A percentile compares a stretch with the other conserved stretches of the same genome.
Conservation (phyloP, 1,284 basidiomycete species). For the Sporisorium iseilematis-ciliati region DNA sequence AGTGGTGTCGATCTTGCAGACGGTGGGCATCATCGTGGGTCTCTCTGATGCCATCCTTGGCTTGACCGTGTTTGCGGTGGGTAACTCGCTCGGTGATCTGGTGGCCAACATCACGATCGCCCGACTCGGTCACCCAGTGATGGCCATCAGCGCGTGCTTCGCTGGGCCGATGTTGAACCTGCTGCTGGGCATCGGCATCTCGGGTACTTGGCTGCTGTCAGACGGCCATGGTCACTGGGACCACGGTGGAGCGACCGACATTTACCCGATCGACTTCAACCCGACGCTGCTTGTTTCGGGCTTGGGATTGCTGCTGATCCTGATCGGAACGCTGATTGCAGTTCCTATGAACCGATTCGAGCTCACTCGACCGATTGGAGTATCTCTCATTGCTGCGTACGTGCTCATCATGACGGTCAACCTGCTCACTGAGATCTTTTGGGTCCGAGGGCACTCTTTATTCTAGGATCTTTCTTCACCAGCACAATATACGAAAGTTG, state of each 20-base stretch:
- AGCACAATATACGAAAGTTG: neutral
- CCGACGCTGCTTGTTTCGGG: constrained; percentile 86
- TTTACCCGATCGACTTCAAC: constrained; percentile 80
- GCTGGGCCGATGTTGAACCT: constrained; percentile 97
- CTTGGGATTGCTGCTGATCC: constrained; percentile 80
- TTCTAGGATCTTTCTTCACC: constrained; percentile 9
- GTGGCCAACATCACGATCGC: constrained; percentile 91
- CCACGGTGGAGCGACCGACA: constrained; percentile 20
- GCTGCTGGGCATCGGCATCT: constrained; percentile 86
- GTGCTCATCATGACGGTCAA: constrained; percentile 60
- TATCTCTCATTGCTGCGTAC: constrained; percentile 82
- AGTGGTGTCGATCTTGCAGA: constrained; percentile 73
- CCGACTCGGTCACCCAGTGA: constrained; percentile 63
- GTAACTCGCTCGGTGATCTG: constrained; percentile 94
- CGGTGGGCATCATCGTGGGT: constrained; percentile 91
- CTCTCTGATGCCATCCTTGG: constrained; percentile 97
- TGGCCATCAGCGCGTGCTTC: constrained; percentile 86
- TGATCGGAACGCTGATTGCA: constrained; percentile 82
- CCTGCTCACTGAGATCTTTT: constrained; percentile 55
- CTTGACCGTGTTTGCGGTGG: constrained; percentile 93
- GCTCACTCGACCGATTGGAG: constrained; percentile 83
- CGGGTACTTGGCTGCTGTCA: constrained; percentile 72
- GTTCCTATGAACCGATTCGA: constrained; percentile 87
- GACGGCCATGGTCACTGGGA: constrained; percentile 32
- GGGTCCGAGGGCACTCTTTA: constrained; percentile 38